phyloP scores from a whole-genome alignment of 2,329 filamentous ascomycete species.

The Coleophoma crateriformis region DNA sequence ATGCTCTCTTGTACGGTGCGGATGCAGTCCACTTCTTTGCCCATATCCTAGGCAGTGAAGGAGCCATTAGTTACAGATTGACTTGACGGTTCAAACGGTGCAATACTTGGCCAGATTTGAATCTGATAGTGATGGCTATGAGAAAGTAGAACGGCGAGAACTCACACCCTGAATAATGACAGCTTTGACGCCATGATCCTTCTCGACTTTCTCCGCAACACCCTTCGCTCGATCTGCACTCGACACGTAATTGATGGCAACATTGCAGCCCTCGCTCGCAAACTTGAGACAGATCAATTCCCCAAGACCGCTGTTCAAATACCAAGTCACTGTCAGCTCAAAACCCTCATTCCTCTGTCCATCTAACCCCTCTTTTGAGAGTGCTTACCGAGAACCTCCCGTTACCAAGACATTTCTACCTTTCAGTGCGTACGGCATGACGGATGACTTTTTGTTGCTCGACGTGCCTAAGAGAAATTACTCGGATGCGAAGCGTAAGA shows the following conservation, averaged over 20 bases:
- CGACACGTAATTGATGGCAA: conserved; percentile 61
- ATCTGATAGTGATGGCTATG: too few species aligned
- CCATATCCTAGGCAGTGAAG: conserved; percentile 42
- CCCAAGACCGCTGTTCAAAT: conserved; percentile 50
- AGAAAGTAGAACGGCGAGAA: conserved; percentile 1
- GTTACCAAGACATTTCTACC: conserved; percentile 59
- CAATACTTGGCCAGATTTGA: too few species aligned
- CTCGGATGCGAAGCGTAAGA: neutral
- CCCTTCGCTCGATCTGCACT: conserved; percentile 48
- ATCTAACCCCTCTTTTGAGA: neutral
- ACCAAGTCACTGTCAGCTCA: neutral
- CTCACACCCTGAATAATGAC: conserved; percentile 49
- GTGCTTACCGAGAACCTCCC: conserved; percentile 36
- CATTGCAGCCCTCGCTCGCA: conserved; percentile 54
- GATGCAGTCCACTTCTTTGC: conserved; percentile 45
- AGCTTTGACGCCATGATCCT: conserved; percentile 45
- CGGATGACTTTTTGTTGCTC: neutral
- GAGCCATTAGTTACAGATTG: too few species aligned
- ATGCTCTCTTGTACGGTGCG: conserved; percentile 48
- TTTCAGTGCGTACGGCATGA: conserved; percentile 58
- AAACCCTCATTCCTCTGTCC: neutral
- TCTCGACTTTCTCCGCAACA: conserved; percentile 42
- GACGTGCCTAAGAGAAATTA: neutral
- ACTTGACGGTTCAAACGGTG: too few species aligned
- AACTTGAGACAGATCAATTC: conserved; percentile 55